Evolutionary conservation across 2,329 filamentous ascomycete genomes (phyloP).

Genomic region (Ophiostoma angusticollis): DNA sequence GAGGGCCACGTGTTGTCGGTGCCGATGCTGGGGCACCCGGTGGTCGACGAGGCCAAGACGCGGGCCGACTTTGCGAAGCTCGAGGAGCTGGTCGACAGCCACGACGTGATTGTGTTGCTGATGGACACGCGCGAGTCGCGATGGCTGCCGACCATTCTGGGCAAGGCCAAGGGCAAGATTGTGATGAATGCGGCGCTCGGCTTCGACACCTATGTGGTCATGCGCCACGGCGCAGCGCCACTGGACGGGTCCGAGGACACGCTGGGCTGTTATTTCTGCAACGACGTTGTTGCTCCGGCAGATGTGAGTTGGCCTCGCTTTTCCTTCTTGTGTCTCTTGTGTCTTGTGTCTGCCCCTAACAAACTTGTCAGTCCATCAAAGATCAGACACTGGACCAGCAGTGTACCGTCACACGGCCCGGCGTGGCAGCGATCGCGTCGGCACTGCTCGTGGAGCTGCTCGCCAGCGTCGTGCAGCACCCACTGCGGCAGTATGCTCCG

Average conservation of each 20-base stretch:
- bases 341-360: neutral
- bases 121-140: conserved; percentile 93
- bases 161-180: conserved; percentile 82
- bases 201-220: conserved; percentile 93
- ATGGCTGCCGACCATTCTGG: conserved; percentile 94
- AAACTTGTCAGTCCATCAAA: conserved; percentile 59
- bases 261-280: conserved; percentile 95
- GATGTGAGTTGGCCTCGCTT: conserved; percentile 65
- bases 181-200: conserved; percentile 94
- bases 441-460: conserved; percentile 83
- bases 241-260: conserved; percentile 45
- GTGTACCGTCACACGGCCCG: conserved; percentile 91
- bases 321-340: neutral
- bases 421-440: conserved; percentile 83
- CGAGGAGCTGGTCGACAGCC: conserved; percentile 60
- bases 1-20: conserved; percentile 72
- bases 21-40: conserved; percentile 89
- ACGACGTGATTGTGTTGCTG: conserved; percentile 89
- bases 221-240: conserved; percentile 73
- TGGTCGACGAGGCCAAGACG: conserved; percentile 57
- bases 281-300: conserved; percentile 86
- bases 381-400: conserved; percentile 95
- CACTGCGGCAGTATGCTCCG: conserved; percentile 49
- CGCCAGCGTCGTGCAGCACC: conserved; percentile 78
- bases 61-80: conserved; percentile 65